Evolutionary conservation across 176 grass and related monocot genomes (phyloP).

Genomic region (Zoysia japonica): DNA sequence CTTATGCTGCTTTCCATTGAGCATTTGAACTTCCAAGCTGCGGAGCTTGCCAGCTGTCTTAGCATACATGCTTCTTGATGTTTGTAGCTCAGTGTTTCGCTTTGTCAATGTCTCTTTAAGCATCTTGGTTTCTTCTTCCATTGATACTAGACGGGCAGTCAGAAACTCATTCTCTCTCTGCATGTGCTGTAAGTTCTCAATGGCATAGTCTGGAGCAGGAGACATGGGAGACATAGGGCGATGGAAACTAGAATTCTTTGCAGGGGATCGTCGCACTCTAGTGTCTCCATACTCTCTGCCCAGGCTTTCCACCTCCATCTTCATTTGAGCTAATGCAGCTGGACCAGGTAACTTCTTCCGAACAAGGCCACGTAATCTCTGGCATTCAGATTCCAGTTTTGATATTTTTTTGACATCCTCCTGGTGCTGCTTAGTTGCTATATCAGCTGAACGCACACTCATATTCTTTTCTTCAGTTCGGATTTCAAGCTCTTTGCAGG

Average conservation of each 20-base stretch:
- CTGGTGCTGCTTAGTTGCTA: slow-evolving; percentile 83
- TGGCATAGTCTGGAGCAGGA: slow-evolving; percentile 55
- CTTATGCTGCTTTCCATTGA: slow-evolving; percentile 62
- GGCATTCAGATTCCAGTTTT: slow-evolving; percentile 94
- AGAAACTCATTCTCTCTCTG: slow-evolving; percentile 94
- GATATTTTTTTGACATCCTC: slow-evolving; percentile 96
- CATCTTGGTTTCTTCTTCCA: slow-evolving; percentile 98
- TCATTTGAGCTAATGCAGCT: slow-evolving; percentile 97
- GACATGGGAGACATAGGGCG: slow-evolving; percentile 50
- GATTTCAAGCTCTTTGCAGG: slow-evolving; percentile 94
- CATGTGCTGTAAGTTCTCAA: slow-evolving; percentile 70
- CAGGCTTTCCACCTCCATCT: slow-evolving; percentile 93
- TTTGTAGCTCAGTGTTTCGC: slow-evolving; percentile 82
- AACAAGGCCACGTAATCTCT: slow-evolving; percentile 92
- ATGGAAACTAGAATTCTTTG: slow-evolving; percentile 59
- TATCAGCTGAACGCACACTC: slow-evolving; percentile 90
- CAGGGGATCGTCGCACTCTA: slow-evolving; percentile 71
- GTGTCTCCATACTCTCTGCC: slow-evolving; percentile 77
- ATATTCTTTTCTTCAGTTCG: slow-evolving; percentile 98
- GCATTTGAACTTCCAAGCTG: slow-evolving; percentile 73
- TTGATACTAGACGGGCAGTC: slow-evolving; percentile 71
- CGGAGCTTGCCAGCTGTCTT: slow-evolving; percentile 79
- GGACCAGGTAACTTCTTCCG: slow-evolving; percentile 94
- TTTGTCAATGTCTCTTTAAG: slow-evolving; percentile 89
- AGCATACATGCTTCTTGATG: slow-evolving; percentile 80